Conservation (phyloP, 208 protist genomes). For the Trypanosoma boissoni region DNA sequence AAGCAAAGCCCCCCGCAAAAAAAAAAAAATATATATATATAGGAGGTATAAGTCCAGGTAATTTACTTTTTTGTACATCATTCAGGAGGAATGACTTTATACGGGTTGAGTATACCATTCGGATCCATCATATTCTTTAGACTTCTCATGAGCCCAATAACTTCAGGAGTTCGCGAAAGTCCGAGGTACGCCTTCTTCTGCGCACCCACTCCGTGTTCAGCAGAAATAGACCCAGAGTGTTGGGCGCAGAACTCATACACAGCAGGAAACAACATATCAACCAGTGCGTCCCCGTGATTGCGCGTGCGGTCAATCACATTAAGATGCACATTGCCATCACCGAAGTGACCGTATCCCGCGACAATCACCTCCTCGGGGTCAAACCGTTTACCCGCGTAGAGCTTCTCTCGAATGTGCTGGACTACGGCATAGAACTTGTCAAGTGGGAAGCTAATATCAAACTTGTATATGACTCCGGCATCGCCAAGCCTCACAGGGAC, state of each 20-base stretch:
- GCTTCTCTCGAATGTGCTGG: conserved; percentile 65
- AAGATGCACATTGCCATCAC: conserved; percentile 96
- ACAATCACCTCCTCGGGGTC: conserved; percentile 62
- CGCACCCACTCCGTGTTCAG: conserved; percentile 94
- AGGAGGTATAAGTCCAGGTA: too few species aligned
- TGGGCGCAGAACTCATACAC: conserved; percentile 70
- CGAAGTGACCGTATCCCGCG: conserved; percentile 95
- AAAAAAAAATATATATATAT: not conserved
- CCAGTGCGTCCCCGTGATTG: conserved; percentile 39
- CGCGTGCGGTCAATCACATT: conserved; percentile 86
- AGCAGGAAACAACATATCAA: conserved; percentile 54
- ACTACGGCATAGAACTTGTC: conserved; percentile 79
- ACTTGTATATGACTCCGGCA: conserved; percentile 68
- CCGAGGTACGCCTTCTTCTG: conserved; percentile 87
- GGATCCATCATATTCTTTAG: conserved; percentile 94
- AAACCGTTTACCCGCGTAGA: conserved; percentile 48
- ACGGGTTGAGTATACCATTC: conserved; percentile 95
- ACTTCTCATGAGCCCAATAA: conserved; percentile 86
- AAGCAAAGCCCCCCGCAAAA: conserved; percentile 7
- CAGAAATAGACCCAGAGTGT: conserved; percentile 86
- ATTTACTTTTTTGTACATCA: not conserved
- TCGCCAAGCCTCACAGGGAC: conserved; percentile 58
- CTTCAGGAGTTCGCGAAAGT: conserved; percentile 66
- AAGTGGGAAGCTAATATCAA: conserved; percentile 80
- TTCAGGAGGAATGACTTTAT: conserved; percentile 83